Conservation (phyloP, 1,284 basidiomycete species). For the Boletus mariae region DNA sequence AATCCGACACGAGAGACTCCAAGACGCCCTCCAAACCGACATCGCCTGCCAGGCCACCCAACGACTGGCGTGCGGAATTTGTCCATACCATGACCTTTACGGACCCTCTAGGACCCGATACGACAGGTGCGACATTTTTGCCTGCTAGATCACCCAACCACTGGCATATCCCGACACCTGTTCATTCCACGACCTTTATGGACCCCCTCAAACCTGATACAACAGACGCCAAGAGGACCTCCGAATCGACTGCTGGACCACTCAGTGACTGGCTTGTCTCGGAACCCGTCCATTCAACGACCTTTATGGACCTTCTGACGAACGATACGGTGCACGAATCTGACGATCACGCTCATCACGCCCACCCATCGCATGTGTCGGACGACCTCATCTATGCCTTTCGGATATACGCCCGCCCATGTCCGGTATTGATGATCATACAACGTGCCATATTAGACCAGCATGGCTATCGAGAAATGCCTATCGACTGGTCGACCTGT, state of each 20-base stretch:
- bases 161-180: background rate
- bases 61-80: background rate
- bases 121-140: background rate
- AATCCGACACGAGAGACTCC: background rate
- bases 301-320: background rate
- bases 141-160: background rate
- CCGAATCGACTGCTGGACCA: background rate
- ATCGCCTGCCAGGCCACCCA: background rate
- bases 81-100: background rate
- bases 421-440: conserved; percentile 18
- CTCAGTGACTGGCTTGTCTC: background rate
- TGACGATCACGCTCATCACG: background rate
- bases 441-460: conserved; percentile 12
- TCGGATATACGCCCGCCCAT: conserved; percentile 13
- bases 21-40: background rate
- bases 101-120: background rate
- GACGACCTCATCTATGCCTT: conserved; percentile 5
- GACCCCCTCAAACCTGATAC: too few relatives aligned
- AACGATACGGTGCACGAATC: background rate
- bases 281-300: background rate
- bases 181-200: background rate
- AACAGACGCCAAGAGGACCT: background rate
- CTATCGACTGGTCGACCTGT: background rate
- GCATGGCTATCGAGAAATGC: background rate
- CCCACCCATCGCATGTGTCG: background rate